Evolutionary conservation across 2,329 filamentous ascomycete genomes (phyloP).

Genomic region (Colletotrichum graminicola): DNA sequence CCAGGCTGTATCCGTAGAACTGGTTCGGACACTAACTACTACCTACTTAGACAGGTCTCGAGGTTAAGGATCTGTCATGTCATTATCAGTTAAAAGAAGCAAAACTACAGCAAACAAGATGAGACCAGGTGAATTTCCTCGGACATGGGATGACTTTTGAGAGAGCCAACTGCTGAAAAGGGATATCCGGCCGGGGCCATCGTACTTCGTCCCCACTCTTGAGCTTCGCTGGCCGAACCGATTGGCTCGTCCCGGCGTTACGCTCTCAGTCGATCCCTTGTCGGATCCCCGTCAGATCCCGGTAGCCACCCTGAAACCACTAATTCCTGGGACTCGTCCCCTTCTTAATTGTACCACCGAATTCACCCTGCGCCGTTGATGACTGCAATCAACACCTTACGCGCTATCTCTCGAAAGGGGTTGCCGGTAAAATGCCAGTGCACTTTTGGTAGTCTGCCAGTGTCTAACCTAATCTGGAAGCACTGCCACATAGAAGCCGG

Average conservation of each 20-base stretch:
- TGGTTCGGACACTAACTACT: background rate
- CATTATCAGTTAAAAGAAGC: slow-evolving; percentile 16
- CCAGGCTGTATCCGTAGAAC: background rate
- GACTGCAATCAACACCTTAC: slow-evolving; percentile 36
- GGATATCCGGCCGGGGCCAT: background rate
- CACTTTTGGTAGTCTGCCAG: too few relatives aligned
- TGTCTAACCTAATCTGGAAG: too few relatives aligned
- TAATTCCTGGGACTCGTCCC: slow-evolving; percentile 38
- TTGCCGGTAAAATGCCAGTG: too few relatives aligned
- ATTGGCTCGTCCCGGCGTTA: slow-evolving; percentile 28
- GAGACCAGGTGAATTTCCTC: slow-evolving; percentile 25
- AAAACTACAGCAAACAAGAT: slow-evolving; percentile 11
- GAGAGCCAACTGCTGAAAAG: background rate
- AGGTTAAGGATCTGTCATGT: background rate
- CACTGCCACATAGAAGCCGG: too few relatives aligned
- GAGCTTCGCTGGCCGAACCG: slow-evolving; percentile 36
- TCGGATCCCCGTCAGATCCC: slow-evolving; percentile 31
- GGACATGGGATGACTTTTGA: slow-evolving; percentile 17
- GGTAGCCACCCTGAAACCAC: slow-evolving; percentile 40
- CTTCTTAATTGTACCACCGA: slow-evolving; percentile 35
- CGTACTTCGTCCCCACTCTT: slow-evolving; percentile 5
- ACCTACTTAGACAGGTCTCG: background rate
- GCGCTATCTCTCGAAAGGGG: slow-evolving; percentile 33
- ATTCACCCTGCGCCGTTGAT: slow-evolving; percentile 32
- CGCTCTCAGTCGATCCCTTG: slow-evolving; percentile 8